Percentiles rank a stretch among this genome's conserved stretches.
Evolutionary conservation across 352 stramenopile species (phyloP).

Genomic region (Pythium monospermum): DNA sequence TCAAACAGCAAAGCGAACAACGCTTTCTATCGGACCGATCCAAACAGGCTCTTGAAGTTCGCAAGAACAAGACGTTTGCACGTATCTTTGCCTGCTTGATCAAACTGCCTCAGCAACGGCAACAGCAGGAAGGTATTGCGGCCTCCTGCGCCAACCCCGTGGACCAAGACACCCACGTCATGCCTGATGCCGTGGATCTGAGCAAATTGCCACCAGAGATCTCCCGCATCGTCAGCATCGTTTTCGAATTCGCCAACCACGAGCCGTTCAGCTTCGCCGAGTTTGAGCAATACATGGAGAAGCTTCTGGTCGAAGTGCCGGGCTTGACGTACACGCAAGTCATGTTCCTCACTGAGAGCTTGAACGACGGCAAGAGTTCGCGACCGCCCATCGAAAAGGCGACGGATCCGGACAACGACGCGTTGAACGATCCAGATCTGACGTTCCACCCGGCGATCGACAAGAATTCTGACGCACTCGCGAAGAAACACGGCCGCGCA

Average conservation of each 20-base stretch:
- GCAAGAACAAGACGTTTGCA: slow-evolving; percentile 57
- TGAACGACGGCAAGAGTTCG: slow-evolving; percentile 35
- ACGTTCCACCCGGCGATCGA: slow-evolving; percentile 71
- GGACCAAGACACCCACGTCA: slow-evolving; percentile 12
- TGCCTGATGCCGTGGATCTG: slow-evolving; percentile 33
- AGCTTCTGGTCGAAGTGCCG: slow-evolving; percentile 50
- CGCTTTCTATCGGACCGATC: slow-evolving; percentile 59
- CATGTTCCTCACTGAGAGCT: slow-evolving; percentile 53
- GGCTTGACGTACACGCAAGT: slow-evolving; percentile 71
- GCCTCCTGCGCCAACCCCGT: too few relatives aligned
- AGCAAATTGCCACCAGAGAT: slow-evolving; percentile 48
- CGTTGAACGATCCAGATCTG: slow-evolving; percentile 37
- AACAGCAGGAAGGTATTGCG: neutral
- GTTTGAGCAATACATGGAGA: slow-evolving; percentile 59
- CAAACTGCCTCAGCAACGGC: neutral
- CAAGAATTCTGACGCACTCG: slow-evolving; percentile 60
- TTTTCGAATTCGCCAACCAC: slow-evolving; percentile 61
- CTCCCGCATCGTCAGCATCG: slow-evolving; percentile 43
- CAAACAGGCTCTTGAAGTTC: slow-evolving; percentile 38
- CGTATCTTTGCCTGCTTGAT: slow-evolving; percentile 41
- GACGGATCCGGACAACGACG: slow-evolving; percentile 6
- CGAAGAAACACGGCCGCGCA: slow-evolving; percentile 52
- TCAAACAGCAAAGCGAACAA: slow-evolving; percentile 40
- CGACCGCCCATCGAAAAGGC: slow-evolving; percentile 18
- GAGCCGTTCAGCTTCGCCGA: slow-evolving; percentile 31